Conservation (phyloP, 169 alveolate genomes). For the Plasmodium chabaudi region DNA sequence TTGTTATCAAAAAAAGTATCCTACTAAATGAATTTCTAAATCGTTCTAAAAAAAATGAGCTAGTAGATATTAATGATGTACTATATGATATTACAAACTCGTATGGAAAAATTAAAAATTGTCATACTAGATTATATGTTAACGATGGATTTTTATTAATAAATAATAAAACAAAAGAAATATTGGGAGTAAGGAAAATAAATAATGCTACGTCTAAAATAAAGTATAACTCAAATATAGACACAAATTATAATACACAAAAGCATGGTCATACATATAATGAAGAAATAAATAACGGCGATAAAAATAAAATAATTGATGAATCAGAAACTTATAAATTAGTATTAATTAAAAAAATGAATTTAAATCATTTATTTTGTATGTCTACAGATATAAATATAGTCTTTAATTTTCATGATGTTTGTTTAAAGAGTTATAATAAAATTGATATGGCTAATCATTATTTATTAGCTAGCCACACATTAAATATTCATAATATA, state of each 20-base stretch:
- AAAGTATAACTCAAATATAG: neutral
- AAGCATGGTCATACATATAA: neutral
- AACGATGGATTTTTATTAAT: slow-evolving; percentile 43
- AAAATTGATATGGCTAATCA: slow-evolving; percentile 24
- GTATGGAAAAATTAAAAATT: slow-evolving; percentile 14
- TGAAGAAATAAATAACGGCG: neutral
- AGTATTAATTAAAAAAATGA: slow-evolving; percentile 61
- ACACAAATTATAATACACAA: neutral
- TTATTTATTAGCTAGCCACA: slow-evolving; percentile 2
- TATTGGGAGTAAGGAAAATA: slow-evolving; percentile 56
- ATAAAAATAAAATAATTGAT: neutral
- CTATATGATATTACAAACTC: slow-evolving; percentile 41
- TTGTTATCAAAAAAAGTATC: slow-evolving; percentile 45
- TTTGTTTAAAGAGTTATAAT: slow-evolving; percentile 37
- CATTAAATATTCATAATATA: slow-evolving; percentile 18
- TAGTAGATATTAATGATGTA: slow-evolving; percentile 64
- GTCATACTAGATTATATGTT: slow-evolving; percentile 49
- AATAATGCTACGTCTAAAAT: neutral
- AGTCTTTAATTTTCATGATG: slow-evolving; percentile 52
- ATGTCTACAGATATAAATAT: slow-evolving; percentile 43
- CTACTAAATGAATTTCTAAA: slow-evolving; percentile 39
- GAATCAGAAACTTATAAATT: slow-evolving; percentile 45
- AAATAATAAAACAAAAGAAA: slow-evolving; percentile 69
- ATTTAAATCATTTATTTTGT: slow-evolving; percentile 24
- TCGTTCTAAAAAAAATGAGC: slow-evolving; percentile 28